Conservation (phyloP, 306 rosid genomes). For the Corylus heterophylla region DNA sequence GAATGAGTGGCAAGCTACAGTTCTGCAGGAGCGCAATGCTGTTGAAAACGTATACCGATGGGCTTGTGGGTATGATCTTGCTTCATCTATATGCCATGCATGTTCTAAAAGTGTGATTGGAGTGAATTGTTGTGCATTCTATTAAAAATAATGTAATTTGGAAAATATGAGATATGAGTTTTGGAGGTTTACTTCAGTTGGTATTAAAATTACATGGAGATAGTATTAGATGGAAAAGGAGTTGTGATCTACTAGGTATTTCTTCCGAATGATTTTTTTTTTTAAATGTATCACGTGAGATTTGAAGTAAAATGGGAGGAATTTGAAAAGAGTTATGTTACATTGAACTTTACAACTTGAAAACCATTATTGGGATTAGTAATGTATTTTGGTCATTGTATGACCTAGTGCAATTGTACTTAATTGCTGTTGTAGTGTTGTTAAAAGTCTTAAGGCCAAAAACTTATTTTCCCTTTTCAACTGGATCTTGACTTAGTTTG, state of each 20-base stretch:
- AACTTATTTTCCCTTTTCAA: not conserved
- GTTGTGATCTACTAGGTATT: not conserved
- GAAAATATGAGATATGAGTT: not conserved
- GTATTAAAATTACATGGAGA: not conserved
- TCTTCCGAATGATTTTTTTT: not conserved
- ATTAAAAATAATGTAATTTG: not conserved
- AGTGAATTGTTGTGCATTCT: not conserved
- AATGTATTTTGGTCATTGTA: not conserved
- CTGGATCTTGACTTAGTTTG: not conserved
- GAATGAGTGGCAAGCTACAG: slow-evolving; percentile 86
- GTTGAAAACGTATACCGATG: slow-evolving; percentile 91
- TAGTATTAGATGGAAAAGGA: not conserved
- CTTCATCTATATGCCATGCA: slow-evolving; percentile 23
- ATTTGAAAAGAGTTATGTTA: not conserved
- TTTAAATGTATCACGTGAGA: not conserved
- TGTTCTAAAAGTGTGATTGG: not conserved
- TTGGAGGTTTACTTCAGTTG: not conserved
- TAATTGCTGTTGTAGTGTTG: not conserved
- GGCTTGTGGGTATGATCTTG: slow-evolving; percentile 88
- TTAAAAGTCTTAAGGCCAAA: not conserved
- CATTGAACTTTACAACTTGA: not conserved
- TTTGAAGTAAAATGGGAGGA: not conserved
- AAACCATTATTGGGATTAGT: not conserved
- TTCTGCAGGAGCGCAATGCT: slow-evolving; percentile 81
- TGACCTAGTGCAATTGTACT: not conserved